A percentile compares a stretch with the other conserved stretches of the same genome.
phyloP scores from a whole-genome alignment of 768 basidiomycete species.

The Trametes punicea region DNA sequence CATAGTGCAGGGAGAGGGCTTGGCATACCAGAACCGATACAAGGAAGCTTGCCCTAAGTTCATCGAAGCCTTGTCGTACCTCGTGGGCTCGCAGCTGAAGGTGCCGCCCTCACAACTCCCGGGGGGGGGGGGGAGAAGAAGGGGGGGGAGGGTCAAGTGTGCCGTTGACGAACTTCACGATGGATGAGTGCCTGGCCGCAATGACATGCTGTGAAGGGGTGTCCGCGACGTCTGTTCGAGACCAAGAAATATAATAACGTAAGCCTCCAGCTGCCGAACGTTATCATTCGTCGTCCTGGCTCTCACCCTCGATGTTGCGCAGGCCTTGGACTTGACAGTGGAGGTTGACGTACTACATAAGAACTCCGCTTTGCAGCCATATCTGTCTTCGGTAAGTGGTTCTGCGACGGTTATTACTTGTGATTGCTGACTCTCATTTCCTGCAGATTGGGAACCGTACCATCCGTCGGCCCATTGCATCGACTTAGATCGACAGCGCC shows the following conservation, averaged over 20 bases:
- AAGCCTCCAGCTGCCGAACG: not conserved
- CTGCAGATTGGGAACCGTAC: constrained; percentile 28
- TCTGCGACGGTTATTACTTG: no score
- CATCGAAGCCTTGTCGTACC: constrained; percentile 4
- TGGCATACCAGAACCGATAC: constrained; percentile 1
- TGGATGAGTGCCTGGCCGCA: constrained; percentile 8
- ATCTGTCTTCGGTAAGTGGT: constrained; percentile 8
- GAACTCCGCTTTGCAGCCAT: constrained; percentile 20
- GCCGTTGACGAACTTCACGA: constrained; percentile 11
- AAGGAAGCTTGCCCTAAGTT: not conserved
- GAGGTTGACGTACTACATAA: constrained; percentile 29
- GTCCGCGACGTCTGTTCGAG: constrained; percentile 1
- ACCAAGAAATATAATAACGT: constrained; percentile 9
- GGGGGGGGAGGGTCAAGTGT: constrained; percentile 11
- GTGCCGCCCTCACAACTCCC: no score
- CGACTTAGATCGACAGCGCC: constrained; percentile 29
- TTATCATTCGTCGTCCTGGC: not conserved
- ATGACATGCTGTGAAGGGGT: constrained; percentile 20
- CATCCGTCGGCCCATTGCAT: constrained; percentile 22
- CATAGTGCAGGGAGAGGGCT: not conserved
- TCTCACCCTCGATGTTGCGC: not conserved
- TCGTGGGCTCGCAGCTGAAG: constrained; percentile 7
- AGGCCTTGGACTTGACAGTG: constrained; percentile 33
- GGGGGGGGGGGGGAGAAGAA: no score
- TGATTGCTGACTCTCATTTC: not conserved